Evolutionary conservation across 2,329 filamentous ascomycete species (phyloP).

Genomic region (Hortaea werneckii): DNA sequence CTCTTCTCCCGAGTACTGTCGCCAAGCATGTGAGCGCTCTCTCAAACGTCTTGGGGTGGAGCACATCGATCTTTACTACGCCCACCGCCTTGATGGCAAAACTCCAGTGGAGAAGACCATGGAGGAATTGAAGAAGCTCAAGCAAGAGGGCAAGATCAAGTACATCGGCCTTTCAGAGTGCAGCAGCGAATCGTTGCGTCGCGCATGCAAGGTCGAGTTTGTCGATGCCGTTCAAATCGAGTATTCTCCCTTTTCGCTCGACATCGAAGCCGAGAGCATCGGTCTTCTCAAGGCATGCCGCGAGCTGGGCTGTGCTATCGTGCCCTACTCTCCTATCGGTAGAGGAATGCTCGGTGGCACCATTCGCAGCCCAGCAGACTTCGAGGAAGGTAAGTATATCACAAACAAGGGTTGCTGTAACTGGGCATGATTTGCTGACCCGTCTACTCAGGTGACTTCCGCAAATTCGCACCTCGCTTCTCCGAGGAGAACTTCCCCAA

Average conservation of each 20-base stretch:
- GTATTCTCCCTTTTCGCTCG: constrained; percentile 40
- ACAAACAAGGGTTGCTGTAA: neutral
- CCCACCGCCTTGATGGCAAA: constrained; percentile 33
- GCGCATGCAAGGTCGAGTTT: constrained; percentile 41
- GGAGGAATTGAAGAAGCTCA: constrained; percentile 38
- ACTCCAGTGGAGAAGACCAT: constrained; percentile 42
- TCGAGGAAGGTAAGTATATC: constrained; percentile 38
- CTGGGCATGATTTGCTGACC: constrained; percentile 23
- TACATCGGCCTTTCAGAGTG: constrained; percentile 47
- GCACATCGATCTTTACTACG: constrained; percentile 35
- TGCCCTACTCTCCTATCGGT: constrained; percentile 50
- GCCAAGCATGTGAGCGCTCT: constrained; percentile 30
- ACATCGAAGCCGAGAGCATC: constrained; percentile 46
- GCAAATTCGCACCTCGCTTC: constrained; percentile 40
- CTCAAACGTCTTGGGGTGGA: constrained; percentile 30
- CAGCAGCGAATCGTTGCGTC: constrained; percentile 40
- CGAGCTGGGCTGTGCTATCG: constrained; percentile 48
- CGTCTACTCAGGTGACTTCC: constrained; percentile 33
- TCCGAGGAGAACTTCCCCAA: constrained; percentile 43
- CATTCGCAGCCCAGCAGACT: constrained; percentile 37
- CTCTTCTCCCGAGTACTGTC: constrained; percentile 31
- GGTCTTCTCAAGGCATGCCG: constrained; percentile 44
- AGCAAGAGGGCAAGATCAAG: constrained; percentile 47
- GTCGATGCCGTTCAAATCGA: constrained; percentile 46
- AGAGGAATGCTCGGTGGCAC: constrained; percentile 47